Base-by-base conservation (phyloP, 352 stramenopile genomes). In the Pseudoperonospora humuli region DNA sequence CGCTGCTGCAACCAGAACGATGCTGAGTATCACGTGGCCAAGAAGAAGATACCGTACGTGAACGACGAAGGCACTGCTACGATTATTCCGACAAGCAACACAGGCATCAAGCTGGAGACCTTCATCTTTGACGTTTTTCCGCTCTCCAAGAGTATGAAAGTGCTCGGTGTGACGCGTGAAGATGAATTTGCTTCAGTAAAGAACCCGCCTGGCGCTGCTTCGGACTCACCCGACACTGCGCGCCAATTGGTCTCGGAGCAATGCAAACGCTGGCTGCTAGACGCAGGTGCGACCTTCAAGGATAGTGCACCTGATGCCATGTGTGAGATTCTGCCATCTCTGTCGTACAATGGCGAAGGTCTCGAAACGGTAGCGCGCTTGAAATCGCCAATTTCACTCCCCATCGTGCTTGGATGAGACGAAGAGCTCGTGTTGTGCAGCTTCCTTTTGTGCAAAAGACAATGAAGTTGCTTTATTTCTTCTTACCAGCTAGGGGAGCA, bases 51-150 rank as follows among this genome's bases (percentile, higher is more conserved):
- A 39, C 86, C 91, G 10, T 86, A 90, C 26, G 93, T 86, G 7
- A 78, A 97, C 45, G 69, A 75, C 3, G 49, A 67, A 14, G 86
- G 88, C 24, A 67, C 73, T 96, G 49, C 62, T 8, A 97, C 80
- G 19, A 72, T 93, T 18, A 91, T 71, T 20, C 92, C 92, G 0
- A 54, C 51, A 5, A 58, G 51, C 9, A 95, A 95, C 54, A 97
- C 97, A 41, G 96, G 95, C 15, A 89, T 99, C 65, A 99, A 99
- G 66, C 66, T 99, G 13, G 96, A 99, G 64, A 83, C 85, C 5
- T 99, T 99, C 62, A 99, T 99, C 54, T 99, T 99, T 62, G 96
- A 99, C 67, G 93, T 98, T 3, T 99, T 99, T 56, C 87, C 91
- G 28, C 70, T 97, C 0, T 96, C 93, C 6, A 64, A 79, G 29